A percentile compares a stretch with the other conserved stretches of the same genome.
These are phyloP conservation scores for Psidium friedrichsthalianum DNA, from an alignment of 345 rosid genomes.

Conservation along the genomic window DNA sequence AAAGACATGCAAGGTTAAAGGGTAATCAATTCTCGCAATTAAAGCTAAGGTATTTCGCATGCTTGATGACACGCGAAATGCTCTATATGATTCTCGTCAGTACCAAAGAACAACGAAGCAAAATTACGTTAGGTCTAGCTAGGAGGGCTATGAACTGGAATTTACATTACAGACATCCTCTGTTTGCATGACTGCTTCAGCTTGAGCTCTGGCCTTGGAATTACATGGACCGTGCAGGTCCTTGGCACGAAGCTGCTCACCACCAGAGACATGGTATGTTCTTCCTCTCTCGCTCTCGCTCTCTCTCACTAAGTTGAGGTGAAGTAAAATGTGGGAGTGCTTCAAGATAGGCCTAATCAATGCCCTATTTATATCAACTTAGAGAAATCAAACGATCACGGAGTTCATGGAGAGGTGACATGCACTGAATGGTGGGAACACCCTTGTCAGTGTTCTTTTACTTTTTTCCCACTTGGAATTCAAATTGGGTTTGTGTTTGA, in stretches of 20 bases:
- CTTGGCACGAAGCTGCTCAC: not conserved
- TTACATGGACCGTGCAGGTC: not conserved
- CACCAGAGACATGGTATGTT: not conserved
- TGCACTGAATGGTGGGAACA: not conserved
- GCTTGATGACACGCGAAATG: not conserved
- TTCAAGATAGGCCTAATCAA: not conserved
- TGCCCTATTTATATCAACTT: not conserved
- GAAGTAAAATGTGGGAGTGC: not conserved
- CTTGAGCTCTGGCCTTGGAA: not conserved
- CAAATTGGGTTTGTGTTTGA: not conserved
- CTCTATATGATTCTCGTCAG: not conserved
- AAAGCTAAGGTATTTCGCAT: not conserved
- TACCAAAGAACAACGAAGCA: not conserved
- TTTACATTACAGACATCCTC: not conserved
- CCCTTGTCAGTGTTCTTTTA: not conserved
- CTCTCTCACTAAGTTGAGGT: not conserved
- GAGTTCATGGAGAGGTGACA: not conserved
- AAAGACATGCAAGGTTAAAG: not conserved
- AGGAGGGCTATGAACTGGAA: not conserved
- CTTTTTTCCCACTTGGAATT: not conserved
- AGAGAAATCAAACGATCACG: not conserved
- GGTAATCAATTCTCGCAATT: not conserved
- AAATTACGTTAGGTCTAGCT: not conserved
- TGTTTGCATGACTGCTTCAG: not conserved
- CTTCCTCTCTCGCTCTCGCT: not conserved